Conservation (phyloP, 2,329 filamentous ascomycete species). For the Sporothrix pseudoabietina region DNA sequence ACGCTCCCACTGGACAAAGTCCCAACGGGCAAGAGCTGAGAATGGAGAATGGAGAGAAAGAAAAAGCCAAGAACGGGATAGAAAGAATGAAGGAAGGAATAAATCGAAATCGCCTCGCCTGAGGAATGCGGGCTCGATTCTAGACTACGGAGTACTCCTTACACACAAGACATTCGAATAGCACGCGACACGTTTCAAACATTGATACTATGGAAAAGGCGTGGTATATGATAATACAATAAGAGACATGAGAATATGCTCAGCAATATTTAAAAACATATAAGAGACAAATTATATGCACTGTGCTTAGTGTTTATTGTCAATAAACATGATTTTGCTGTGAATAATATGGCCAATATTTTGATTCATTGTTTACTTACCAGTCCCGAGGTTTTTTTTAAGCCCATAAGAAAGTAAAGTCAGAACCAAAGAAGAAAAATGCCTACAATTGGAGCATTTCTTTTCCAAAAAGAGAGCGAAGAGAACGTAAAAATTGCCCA, state of each 20-base stretch:
- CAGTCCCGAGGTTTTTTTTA: background rate
- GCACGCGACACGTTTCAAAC: conserved; percentile 16
- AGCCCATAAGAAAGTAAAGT: too few species aligned
- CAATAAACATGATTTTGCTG: background rate
- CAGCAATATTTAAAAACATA: background rate
- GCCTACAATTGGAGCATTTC: too few species aligned
- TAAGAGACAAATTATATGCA: background rate
- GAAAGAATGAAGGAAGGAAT: conserved; percentile 21
- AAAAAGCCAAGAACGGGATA: background rate
- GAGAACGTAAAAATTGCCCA: background rate
- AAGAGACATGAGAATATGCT: background rate
- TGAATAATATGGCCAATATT: background rate
- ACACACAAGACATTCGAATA: too few species aligned
- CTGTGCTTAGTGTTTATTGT: background rate
- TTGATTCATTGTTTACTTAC: background rate
- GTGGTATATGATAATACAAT: background rate
- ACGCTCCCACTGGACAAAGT: background rate
- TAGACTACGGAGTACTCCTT: background rate
- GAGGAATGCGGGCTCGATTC: background rate
- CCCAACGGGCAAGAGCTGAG: conserved; percentile 13
- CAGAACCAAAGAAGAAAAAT: too few species aligned
- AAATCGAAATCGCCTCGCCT: background rate
- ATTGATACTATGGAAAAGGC: background rate
- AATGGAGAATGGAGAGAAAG: background rate
- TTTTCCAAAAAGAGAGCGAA: too few species aligned